Evolutionary conservation across 371 early-diverging fungal genomes (phyloP), one percentile per base, ranked within the genome.

Genomic region (Rhizopus sp.): DNA sequence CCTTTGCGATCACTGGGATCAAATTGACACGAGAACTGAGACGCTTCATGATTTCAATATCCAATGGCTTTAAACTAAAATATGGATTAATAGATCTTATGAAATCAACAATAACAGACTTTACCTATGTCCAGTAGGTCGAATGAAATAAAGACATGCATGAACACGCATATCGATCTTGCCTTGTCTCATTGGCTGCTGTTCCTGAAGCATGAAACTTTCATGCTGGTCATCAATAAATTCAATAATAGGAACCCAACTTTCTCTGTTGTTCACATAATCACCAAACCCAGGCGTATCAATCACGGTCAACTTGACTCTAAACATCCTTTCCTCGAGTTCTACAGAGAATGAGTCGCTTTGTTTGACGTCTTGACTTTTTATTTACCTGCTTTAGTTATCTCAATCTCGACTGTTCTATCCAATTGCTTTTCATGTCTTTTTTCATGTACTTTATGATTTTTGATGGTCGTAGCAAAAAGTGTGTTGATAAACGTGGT

Each of bases 211-310:
- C 86, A 98, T 88, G 62, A 91, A 93, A 52, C 80, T 84, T 66
- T 91, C 94, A 78, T 95, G 94, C 73, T 96, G 97, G 58, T 94
- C 94, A 68, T 97, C 95, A 55, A 99, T 86, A 70, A 95, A 86
- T 42, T 88, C 82, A 38, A 87, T 70, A 60, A 88, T 75, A 56
- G 90, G 86, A 32, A 83, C 73, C 88, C 88, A 88, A 61, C 86
- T 86, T 55, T 86, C 80, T 61, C 79, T 64, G 66, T 88, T 82
- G 72, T 86, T 80, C 60, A 86, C 80, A 67, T 90, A 94, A 68
- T 94, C 94, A 53, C 94, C 94, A 69, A 94, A 94, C 15, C 94
- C 94, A 52, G 92, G 93, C 12, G 93, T 92, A 70, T 94, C 94
- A 60, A 94, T 85, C 41, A 97, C 89, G 34, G 90, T 90, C 59